These are phyloP conservation scores for Actinomortierella wolfii DNA, from an alignment of 371 early-diverging fungal species.

Conservation along the genomic window DNA sequence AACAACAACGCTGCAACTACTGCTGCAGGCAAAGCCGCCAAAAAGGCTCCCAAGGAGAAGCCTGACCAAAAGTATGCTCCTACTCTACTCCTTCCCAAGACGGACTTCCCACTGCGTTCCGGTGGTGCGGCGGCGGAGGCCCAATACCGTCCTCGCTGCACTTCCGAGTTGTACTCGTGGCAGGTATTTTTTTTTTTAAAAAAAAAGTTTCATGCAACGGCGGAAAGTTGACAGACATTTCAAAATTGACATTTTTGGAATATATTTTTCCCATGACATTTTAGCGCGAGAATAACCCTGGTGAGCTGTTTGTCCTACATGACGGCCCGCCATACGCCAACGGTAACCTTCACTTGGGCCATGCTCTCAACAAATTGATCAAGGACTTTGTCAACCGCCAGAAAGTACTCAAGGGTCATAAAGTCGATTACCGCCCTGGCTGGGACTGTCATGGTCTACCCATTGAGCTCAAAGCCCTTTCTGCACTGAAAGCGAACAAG, in stretches of 20 bases:
- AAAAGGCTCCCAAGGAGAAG: constrained; percentile 26
- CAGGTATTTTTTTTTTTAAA: constrained; percentile 52
- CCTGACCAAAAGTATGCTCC: constrained; percentile 52
- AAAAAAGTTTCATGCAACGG: neutral
- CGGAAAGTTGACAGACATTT: neutral
- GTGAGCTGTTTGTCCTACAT: constrained; percentile 80
- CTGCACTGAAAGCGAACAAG: constrained; percentile 57
- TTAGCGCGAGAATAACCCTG: constrained; percentile 60
- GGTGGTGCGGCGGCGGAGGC: constrained; percentile 68
- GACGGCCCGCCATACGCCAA: constrained; percentile 99
- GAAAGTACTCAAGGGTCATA: constrained; percentile 82
- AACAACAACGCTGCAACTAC: constrained; percentile 2
- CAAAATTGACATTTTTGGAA: neutral
- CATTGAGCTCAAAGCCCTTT: constrained; percentile 91
- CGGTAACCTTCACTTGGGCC: constrained; percentile 92
- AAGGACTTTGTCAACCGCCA: constrained; percentile 94
- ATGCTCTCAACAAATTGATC: constrained; percentile 92
- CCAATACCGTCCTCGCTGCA: constrained; percentile 65
- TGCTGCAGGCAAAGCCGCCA: constrained; percentile 5
- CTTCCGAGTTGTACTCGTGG: constrained; percentile 75
- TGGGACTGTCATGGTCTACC: constrained; percentile 98
- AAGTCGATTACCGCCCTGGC: constrained; percentile 89
- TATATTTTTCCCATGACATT: neutral
- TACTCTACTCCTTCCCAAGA: constrained; percentile 76
- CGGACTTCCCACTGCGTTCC: constrained; percentile 74